Base-by-base conservation (phyloP, 2,329 filamentous ascomycete genomes). In the Talaromyces sp. region DNA sequence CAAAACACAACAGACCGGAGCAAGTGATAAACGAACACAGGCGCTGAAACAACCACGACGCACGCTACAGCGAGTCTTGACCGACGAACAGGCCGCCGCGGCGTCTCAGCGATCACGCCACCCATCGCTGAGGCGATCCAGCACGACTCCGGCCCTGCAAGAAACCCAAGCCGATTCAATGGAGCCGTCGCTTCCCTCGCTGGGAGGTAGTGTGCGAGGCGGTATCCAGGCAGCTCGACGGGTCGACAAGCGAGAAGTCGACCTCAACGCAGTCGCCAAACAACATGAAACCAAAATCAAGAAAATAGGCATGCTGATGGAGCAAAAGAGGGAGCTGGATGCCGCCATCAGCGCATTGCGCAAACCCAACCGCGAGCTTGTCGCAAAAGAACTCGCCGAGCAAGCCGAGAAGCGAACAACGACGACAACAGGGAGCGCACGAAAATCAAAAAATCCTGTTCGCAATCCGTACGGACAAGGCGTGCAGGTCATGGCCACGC, bases 401-500 rank as follows among this genome's bases (percentile, higher is more conserved):
- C 74, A 76, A 57, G 73, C 72, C 6, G 74, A 73, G 29, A 75
- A 75, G 60, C 69, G 75, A 46, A 62, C 65, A 17, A 64, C 69
- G 7, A 67, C 55, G n/a, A 65, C 67, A 4, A 65, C 26, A 26
- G 27, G 27, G 27, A 29, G 65, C 61, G 69, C 72, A 46, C 71
- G 74, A 14, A 77, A 77, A 58, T 62, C 73, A 12, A 77, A 74
- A 54, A 73, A 79, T 56, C 76, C 76, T 1, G 71, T 74, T 3
- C 72, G 75, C 3, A 77, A 77, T 62, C 73, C 73, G 2, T 65
- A 72, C 10, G 74, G 72, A 11, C 73, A 78, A 63, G 73, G 75
- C 8, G 75, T 81, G 24, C 79, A 81, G 65, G 79, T 81, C 58
- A 79, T 78, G 67, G 79, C 78, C 19, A 81, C 79, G 4, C 79